Evolutionary conservation across 225 moss, liverwort and hornwort species (phyloP), one percentile per base, ranked within the genome.

Genomic region (Climacium dendroides): DNA sequence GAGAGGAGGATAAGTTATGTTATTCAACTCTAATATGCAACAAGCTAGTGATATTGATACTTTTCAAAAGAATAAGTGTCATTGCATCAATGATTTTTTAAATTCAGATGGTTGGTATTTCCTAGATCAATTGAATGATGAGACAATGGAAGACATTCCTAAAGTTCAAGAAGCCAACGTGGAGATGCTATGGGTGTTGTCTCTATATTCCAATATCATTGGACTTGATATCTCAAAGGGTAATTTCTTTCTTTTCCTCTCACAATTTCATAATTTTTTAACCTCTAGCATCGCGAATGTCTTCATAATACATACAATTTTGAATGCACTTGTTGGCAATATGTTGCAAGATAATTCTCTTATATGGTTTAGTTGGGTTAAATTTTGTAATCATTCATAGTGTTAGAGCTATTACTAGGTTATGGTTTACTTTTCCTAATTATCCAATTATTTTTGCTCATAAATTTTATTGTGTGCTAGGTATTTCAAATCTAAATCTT

Each of bases 341-440:
- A 20, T 2, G 12, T 1, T 48, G 7, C 4, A 30, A 74, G 7
- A 0, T 45, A 45, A 6, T 72, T 18, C 6, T 2, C 4, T 18
- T 18, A 17, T 0, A 29, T 29, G 0, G 16, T 72, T 72, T 10
- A 6, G 1, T 47, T 72, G 32, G 2, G 1, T 47, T 10, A 30
- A 30, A 15, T 25, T 70, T 15, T n/a, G 1, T 12, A 8, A 2
- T 1, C 0, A 0, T 3, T 45, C 10, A 29, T 29, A 2, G 11
- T 29, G 11, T 25, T 1, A 32, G 5, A 19, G 3, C 3, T 74
- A 4, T 11, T 48, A 32, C 19, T 45, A 47, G 6, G 2, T 10
- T 47, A 29, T 47, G 0, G 3, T 47, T 11, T 29, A 29, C 2
- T 9, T 26, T 70, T 71, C 0, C n/a, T n/a, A n/a, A n/a, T 14